These are phyloP conservation scores for Lichina pygmaea DNA, from an alignment of 495 filamentous ascomycete genomes.

Conservation along the genomic window DNA sequence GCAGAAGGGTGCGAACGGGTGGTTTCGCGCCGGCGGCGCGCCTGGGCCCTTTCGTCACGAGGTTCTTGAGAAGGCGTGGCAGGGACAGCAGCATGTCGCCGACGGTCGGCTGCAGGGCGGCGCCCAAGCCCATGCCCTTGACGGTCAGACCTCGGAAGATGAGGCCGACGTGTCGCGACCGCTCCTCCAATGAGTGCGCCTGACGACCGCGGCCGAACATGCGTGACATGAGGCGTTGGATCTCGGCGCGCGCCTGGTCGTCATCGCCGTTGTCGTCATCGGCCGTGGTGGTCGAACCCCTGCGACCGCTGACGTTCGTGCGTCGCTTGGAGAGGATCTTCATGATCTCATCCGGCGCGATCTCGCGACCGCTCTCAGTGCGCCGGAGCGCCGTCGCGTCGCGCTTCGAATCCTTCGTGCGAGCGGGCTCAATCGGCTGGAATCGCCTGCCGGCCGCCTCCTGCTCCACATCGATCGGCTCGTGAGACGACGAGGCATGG, in stretches of 20 bases:
- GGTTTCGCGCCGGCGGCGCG: neutral
- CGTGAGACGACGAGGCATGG: neutral
- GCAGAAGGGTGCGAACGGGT: conserved; percentile 1
- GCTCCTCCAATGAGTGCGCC: conserved; percentile 36
- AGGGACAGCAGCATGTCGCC: conserved; percentile 34
- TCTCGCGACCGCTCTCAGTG: neutral
- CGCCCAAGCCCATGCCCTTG: conserved; percentile 37
- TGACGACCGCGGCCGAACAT: conserved; percentile 37
- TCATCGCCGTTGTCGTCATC: conserved; percentile 7
- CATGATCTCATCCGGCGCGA: neutral
- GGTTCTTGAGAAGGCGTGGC: conserved; percentile 13
- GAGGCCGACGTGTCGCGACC: conserved; percentile 16
- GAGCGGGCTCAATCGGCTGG: neutral
- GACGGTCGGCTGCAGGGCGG: conserved; percentile 35
- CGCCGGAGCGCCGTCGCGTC: neutral
- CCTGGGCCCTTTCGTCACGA: neutral
- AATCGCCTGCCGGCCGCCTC: neutral
- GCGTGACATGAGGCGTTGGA: conserved; percentile 29
- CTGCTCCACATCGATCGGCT: neutral
- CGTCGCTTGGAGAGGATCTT: neutral
- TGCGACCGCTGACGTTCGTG: neutral
- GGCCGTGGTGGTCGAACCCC: no score
- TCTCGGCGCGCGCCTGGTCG: conserved; percentile 28
- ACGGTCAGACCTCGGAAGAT: conserved; percentile 24
- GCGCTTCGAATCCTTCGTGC: neutral